phyloP scores from a whole-genome alignment of 2,329 filamentous ascomycete species.

The Clarireedia hainanense region DNA sequence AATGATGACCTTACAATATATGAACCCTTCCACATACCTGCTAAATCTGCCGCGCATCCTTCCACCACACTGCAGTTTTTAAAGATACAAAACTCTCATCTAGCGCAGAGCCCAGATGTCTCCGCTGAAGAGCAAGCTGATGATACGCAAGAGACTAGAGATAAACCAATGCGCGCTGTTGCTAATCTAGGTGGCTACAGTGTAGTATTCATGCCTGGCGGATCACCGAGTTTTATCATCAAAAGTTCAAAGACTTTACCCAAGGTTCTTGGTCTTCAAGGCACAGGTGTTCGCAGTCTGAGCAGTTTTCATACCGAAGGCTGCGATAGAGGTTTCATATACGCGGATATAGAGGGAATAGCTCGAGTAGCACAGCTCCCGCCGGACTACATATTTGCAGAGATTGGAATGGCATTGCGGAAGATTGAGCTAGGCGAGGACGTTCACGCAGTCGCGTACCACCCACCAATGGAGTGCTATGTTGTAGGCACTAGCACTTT shows the following conservation, averaged over 20 bases:
- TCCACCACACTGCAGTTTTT: conserved; percentile 58
- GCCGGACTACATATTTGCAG: conserved; percentile 55
- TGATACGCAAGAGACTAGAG: conserved; percentile 36
- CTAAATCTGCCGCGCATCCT: conserved; percentile 15
- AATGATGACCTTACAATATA: conserved; percentile 83
- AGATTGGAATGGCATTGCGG: conserved; percentile 67
- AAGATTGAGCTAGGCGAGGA: conserved; percentile 66
- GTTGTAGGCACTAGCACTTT: conserved; percentile 61
- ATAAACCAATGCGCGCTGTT: conserved; percentile 37
- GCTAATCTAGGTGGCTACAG: conserved; percentile 68
- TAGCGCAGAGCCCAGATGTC: conserved; percentile 50
- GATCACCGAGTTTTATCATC: conserved; percentile 72
- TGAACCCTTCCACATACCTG: conserved; percentile 58
- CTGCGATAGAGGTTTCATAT: conserved; percentile 77
- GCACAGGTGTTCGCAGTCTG: conserved; percentile 60
- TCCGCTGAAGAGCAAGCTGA: conserved; percentile 41
- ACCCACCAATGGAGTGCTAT: conserved; percentile 66
- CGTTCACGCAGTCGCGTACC: conserved; percentile 67
- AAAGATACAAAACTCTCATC: conserved; percentile 61
- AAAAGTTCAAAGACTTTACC: conserved; percentile 74
- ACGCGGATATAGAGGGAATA: conserved; percentile 64
- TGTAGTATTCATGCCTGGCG: conserved; percentile 74
- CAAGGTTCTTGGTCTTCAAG: conserved; percentile 64
- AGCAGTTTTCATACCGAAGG: conserved; percentile 69
- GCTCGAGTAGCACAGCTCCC: conserved; percentile 70